phyloP scores from a whole-genome alignment of 257 asterid species.

The Solanum tarapatanum region DNA sequence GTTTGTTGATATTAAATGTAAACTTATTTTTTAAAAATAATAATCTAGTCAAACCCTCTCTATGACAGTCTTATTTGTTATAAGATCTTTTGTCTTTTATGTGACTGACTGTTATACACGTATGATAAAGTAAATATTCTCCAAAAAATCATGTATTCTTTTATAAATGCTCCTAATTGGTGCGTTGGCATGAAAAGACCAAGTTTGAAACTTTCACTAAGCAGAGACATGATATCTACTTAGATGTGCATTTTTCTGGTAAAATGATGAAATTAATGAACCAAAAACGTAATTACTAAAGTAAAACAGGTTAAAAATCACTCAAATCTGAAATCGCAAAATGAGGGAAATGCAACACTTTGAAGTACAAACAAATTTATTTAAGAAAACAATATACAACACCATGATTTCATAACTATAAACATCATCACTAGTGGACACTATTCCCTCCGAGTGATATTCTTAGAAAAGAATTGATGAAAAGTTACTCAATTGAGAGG shows the following conservation, averaged over 20 bases:
- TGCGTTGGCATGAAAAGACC: not conserved
- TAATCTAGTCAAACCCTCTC: no score
- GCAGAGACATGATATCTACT: not conserved
- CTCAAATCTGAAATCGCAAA: not conserved
- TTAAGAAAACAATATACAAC: not conserved
- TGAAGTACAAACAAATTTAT: not conserved
- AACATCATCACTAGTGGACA: not conserved
- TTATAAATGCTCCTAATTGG: not conserved
- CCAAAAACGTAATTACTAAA: not conserved
- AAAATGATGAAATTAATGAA: not conserved
- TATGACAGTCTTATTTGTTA: not conserved
- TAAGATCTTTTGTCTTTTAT: no score
- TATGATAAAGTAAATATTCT: not conserved
- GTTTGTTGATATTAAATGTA: no score
- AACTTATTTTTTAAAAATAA: accelerated
- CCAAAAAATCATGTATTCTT: not conserved
- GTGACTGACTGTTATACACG: not conserved
- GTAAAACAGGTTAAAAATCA: no score
- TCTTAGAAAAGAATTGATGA: not conserved
- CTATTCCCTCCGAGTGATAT: not conserved
- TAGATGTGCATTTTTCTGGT: not conserved
- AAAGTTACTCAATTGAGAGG: not conserved
- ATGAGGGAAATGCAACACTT: not conserved
- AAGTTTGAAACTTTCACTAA: not conserved
- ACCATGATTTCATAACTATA: no score